Evolutionary conservation across 345 rosid species (phyloP), one percentile per base, ranked within the genome.

Genomic region (Rhodomyrtus tomentosa): DNA sequence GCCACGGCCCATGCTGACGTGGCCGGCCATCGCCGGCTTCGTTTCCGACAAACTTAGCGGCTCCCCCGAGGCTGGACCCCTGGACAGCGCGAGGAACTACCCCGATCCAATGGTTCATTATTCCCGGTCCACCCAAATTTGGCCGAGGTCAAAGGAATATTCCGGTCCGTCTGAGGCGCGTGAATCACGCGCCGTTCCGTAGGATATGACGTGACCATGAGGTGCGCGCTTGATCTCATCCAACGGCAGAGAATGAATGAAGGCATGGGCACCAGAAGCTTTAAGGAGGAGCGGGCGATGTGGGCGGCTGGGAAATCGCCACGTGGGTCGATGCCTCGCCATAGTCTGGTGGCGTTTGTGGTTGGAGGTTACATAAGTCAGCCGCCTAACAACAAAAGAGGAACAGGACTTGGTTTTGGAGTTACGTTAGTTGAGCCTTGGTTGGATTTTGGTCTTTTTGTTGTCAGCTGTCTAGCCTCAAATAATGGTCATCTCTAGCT

Each of bases 1-100:
- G 86, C 89, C 85, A 89, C 68, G 49, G 86, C 84, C 81, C 84
- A 32, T 49, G 85, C 85, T 92, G 88, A 90, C 82, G 82, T 58
- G 84, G 74, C 81, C 10, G 21, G 79, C 45, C 6, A 24, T 5
- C 45, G 45, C 14, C 45, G 42, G 74, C 42, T 32, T 42, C 42
- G 1, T 62, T 42, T 42, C 74, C 74, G 3, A 27, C 42, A 20
- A 62, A 62, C 42, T 38, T 29, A 62, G 40, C 24, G 5, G 74
- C 12, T 40, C 42, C 22, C 62, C 20, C 58, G 10, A 55, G 58
- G 8, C 10, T 12, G 13, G 55, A 55, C 8, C 12, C 58, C n/a
- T 9, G 27, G 58, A 7, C 27, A 10, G 79, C 45, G 45, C 13
- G 45, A 21, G 45, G 79, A 62, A 40, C 74, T 24, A 68, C 76